Percentiles rank a stretch among this genome's conserved stretches.
phyloP scores from a whole-genome alignment of 805 yeast species.

The Metschnikowia arizonensis region DNA sequence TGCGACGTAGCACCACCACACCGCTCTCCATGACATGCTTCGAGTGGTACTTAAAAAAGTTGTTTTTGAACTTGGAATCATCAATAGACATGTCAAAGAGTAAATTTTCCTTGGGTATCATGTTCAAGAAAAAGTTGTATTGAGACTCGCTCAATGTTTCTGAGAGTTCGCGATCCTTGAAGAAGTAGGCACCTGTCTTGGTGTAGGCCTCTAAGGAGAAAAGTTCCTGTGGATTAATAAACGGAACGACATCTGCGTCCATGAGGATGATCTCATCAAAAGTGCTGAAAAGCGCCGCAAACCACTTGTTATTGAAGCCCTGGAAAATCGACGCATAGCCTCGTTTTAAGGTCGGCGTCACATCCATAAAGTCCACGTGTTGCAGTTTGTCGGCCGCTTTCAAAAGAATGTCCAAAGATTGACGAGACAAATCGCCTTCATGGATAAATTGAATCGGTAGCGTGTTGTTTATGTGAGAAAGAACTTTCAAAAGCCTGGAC shows the following conservation, averaged over 20 bases:
- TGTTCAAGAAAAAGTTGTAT: slow-evolving; percentile 8
- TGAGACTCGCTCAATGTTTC: slow-evolving; percentile 10
- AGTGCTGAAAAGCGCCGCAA: slow-evolving; percentile 17
- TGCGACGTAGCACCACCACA: slow-evolving; percentile 27
- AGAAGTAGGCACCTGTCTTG: slow-evolving; percentile 32
- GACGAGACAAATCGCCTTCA: slow-evolving; percentile 12
- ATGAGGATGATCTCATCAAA: slow-evolving; percentile 31
- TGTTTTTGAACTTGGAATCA: slow-evolving; percentile 9
- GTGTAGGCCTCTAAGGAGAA: slow-evolving; percentile 11
- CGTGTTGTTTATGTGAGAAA: slow-evolving; percentile 8
- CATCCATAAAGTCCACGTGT: slow-evolving; percentile 13
- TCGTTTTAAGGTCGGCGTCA: slow-evolving; percentile 19
- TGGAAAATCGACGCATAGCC: slow-evolving; percentile 22
- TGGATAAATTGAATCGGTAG: slow-evolving; percentile 18
- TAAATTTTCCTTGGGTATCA: slow-evolving; percentile 12
- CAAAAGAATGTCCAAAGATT: slow-evolving; percentile 3
- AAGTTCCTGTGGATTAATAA: slow-evolving; percentile 10
- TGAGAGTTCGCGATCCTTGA: slow-evolving; percentile 20
- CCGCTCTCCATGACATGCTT: slow-evolving; percentile 36
- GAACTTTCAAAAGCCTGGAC: slow-evolving; percentile 11
- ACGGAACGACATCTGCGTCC: slow-evolving; percentile 19
- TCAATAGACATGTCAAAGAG: slow-evolving; percentile 9
- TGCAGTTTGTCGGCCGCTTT: slow-evolving; percentile 9
- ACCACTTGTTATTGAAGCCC: slow-evolving; percentile 26
- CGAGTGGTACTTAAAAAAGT: slow-evolving; percentile 19